Evolutionary conservation across 148 eudicot genomes (phyloP), one percentile per base, ranked within the genome.

Genomic region (Silene conica): DNA sequence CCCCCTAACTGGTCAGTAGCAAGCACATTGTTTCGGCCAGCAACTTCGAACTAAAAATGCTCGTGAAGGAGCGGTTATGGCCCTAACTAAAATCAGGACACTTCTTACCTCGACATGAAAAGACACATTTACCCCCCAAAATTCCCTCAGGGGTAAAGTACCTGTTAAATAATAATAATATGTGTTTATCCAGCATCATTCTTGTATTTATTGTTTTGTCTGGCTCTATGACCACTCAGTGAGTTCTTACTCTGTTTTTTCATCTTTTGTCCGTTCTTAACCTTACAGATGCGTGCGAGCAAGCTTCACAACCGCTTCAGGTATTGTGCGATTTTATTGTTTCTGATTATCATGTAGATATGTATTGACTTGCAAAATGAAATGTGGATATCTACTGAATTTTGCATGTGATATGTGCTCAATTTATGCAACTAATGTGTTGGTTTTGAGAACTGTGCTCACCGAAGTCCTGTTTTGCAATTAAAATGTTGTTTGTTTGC

Each of bases 271-370:
- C 21, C 58, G 4, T 10, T 68, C 71, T 19, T 77, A 64, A 41
- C 60, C 59, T 76, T 80, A 74, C 89, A 95, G 98, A 87, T 95
- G 84, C 92, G 98, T 59, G 92, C 89, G 68, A 85, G 97, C 87
- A 95, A 92, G 83, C 98, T 95, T 80, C 98, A 95, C 69, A 95
- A 86, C 70, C 90, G 98, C 21, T 89, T 83, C 77, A 95, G 98
- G 98, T 95, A 86, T 54, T 82, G 64, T 68, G 48, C 9, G 50
- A 20, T n/a, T 20, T 38, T 54, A 43, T 55, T 65, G 12, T 11
- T 26, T 55, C 71, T 78, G 48, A 69, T 31, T 69, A 12, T 46
- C 43, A 67, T 70, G 11, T 62, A 50, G 20, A 70, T 63, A 21
- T 13, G 9, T 55, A 34, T 43, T 43, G 50, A 48, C 54, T 48